A percentile compares a stretch with the other conserved stretches of the same genome.
Conservation (phyloP, 345 rosid genomes). For the Arabidopsis suecica region DNA sequence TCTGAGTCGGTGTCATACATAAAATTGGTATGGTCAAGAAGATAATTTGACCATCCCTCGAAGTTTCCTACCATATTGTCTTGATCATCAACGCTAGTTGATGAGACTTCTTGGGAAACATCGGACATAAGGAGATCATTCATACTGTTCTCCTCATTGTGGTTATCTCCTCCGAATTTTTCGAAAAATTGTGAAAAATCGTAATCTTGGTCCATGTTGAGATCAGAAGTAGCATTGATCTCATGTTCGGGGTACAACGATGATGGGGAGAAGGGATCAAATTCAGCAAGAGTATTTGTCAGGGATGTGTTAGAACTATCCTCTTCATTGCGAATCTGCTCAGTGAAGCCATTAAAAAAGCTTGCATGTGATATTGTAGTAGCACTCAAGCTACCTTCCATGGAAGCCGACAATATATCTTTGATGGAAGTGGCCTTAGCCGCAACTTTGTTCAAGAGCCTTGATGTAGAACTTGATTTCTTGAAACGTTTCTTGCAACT, state of each 20-base stretch:
- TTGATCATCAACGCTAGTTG: conserved; percentile 48
- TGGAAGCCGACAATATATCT: conserved; percentile 37
- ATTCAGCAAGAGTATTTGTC: conserved; percentile 10
- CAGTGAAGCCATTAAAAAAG: conserved; percentile 34
- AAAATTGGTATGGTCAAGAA: conserved; percentile 31
- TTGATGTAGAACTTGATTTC: conserved; percentile 41
- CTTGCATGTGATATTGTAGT: conserved; percentile 28
- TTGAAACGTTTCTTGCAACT: conserved; percentile 36
- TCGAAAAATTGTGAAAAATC: conserved; percentile 41
- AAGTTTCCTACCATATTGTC: conserved; percentile 29
- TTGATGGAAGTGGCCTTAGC: conserved; percentile 41
- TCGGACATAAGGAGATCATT: conserved; percentile 37
- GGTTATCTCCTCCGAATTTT: conserved; percentile 15
- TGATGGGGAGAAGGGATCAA: conserved; percentile 28
- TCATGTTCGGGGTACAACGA: conserved; percentile 35
- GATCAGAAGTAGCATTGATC: conserved; percentile 32
- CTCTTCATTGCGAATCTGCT: conserved; percentile 25
- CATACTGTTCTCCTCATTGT: conserved; percentile 31
- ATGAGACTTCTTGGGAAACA: conserved; percentile 44
- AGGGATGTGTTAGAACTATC: conserved; percentile 23
- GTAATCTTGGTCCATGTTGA: conserved; percentile 23
- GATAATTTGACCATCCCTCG: conserved; percentile 43
- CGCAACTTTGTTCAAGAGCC: conserved; percentile 45
- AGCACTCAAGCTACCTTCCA: conserved; percentile 43
- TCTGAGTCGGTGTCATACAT: conserved; percentile 37